Evolutionary conservation across 257 asterid species (phyloP).

Genomic region (Solanum rostratum): DNA sequence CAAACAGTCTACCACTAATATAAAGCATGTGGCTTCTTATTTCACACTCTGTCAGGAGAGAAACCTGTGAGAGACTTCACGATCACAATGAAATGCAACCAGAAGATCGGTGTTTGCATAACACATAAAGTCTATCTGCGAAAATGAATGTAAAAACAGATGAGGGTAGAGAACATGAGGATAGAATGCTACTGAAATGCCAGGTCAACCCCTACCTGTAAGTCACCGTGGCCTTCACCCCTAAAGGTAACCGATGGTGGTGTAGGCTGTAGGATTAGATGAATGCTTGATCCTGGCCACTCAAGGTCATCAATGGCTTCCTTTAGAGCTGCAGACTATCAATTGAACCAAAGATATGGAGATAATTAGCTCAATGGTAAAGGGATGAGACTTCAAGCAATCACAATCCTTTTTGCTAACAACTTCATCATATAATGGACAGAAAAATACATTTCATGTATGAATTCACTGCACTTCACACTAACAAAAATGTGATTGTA

Average conservation of each 20-base stretch:
- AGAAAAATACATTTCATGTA: neutral
- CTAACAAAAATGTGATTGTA: neutral
- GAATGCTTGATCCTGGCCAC: slow-evolving; percentile 95
- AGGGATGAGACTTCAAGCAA: neutral
- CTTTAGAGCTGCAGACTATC: slow-evolving; percentile 86
- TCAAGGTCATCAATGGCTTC: slow-evolving; percentile 98
- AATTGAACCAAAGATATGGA: slow-evolving; percentile 8
- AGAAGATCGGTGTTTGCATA: slow-evolving; percentile 67
- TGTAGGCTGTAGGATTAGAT: slow-evolving; percentile 55
- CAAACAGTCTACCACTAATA: neutral
- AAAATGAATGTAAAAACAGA: neutral
- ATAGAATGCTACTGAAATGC: neutral
- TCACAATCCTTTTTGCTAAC: neutral
- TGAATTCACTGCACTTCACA: neutral
- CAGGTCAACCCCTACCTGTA: slow-evolving; percentile 42
- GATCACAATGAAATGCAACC: slow-evolving; percentile 80
- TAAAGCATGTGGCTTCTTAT: neutral
- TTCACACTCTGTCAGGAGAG: neutral
- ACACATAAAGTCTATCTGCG: slow-evolving; percentile 85
- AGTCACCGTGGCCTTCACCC: slow-evolving; percentile 95
- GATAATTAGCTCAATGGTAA: neutral
- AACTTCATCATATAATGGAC: neutral
- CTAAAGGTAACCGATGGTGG: slow-evolving; percentile 85
- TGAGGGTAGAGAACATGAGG: neutral
- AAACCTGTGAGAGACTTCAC: slow-evolving; percentile 58